Evolutionary conservation across 768 basidiomycete species (phyloP), one percentile per base, ranked within the genome.

Genomic region (Termitomyces sp.): DNA sequence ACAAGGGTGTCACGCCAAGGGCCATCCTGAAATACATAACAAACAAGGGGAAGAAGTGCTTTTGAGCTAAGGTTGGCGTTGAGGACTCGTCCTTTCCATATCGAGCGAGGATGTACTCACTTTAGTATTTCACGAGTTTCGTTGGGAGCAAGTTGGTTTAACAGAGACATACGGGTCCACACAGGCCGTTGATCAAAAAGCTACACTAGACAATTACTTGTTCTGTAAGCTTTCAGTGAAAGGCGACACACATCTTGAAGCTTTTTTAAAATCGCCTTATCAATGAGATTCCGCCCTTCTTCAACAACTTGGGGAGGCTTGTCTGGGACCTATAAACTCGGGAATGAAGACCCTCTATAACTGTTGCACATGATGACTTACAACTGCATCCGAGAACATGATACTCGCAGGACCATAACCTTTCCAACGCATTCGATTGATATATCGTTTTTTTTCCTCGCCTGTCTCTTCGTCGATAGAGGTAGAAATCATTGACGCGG

Each of bases 1-100:
- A 98, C 80, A 51, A 94, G 79, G 15, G 90, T 90, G 64, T 98
- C 95, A 41, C 93, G 81, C 87, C 90, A 98, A 3, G 95, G 94
- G 0, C 97, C 97, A 62, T 97, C 95, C 63, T 87, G 83, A 67
- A 98, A 95, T 9, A 90, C 88, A 66, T 95, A 99, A 55, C 86
- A 88, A 4, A 89, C 83, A 5, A 90, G 72, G 3, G 94, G 88
- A 18, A 96, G 80, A 16, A 94, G 77, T 6, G 85, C 72, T 68
- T 95, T 96, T 13, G 90, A 89, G 59, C 94, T 96, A 57, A 22
- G 51, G 34, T 12, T 22, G 39, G 50, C 5, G 46, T 59, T 66
- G 46, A 28, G 24, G 8, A 28, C 24, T 51, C 9, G 20, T 22
- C 18, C 22, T 29, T 24, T 26, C 20, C 20, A 26, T 28, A n/a